Conservation (phyloP, 192 early-diverging fungal genomes). For the Geranomyces variabilis region DNA sequence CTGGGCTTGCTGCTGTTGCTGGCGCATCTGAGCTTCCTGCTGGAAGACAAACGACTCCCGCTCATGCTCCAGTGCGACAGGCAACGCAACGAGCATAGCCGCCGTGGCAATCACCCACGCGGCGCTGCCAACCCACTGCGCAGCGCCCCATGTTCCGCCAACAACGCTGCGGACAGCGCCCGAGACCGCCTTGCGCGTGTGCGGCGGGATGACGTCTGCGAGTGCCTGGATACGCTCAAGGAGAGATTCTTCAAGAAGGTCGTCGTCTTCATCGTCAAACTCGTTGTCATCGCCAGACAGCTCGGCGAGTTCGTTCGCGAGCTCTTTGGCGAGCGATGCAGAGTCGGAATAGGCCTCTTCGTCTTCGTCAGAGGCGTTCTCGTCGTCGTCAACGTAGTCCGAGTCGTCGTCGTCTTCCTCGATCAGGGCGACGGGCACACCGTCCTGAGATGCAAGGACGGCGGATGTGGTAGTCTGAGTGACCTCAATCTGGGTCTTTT, state of each 20-base stretch:
- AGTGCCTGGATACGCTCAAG: conserved; percentile 82
- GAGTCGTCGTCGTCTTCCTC: conserved; percentile 48
- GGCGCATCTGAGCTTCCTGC: conserved; percentile 65
- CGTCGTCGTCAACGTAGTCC: conserved; percentile 41
- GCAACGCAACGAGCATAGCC: conserved; percentile 80
- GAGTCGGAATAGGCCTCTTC: conserved; percentile 32
- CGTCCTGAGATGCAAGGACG: background rate
- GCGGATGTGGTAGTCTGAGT: background rate
- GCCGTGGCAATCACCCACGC: conserved; percentile 89
- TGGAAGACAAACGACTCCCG: conserved; percentile 83
- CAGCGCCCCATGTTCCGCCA: conserved; percentile 59
- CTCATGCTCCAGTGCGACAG: conserved; percentile 85
- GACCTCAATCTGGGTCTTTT: background rate
- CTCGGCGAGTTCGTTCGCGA: conserved; percentile 28
- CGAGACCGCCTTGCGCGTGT: conserved; percentile 59
- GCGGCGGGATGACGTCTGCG: conserved; percentile 82
- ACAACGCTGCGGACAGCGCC: conserved; percentile 6
- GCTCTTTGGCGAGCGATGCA: conserved; percentile 38
- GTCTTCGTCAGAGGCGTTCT: conserved; percentile 45
- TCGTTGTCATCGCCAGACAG: conserved; percentile 41
- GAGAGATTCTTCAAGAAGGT: conserved; percentile 77
- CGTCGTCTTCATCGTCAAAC: conserved; percentile 61
- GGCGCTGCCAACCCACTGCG: conserved; percentile 74
- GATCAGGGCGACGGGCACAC: background rate
- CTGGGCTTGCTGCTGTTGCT: conserved; percentile 42